These are phyloP conservation scores for Miamiensis avidus DNA, from an alignment of 169 alveolate species.

Conservation along the genomic window DNA sequence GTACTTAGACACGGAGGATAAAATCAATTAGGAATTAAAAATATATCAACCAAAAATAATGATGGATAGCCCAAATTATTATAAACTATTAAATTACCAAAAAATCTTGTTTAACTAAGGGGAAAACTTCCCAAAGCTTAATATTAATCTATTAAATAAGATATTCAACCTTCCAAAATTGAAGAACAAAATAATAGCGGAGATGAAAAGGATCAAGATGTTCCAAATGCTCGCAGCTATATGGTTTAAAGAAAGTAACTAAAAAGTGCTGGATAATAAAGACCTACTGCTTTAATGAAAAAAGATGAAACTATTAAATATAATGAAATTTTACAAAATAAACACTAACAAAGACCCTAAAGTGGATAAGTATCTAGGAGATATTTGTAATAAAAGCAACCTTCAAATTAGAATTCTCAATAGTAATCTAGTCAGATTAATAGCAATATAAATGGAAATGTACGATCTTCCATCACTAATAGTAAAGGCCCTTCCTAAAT, in stretches of 20 bases:
- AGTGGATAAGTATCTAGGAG: neutral
- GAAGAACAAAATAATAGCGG: constrained; percentile 2
- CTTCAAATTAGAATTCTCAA: too few species aligned
- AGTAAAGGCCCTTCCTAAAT: too few species aligned
- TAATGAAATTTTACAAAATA: neutral
- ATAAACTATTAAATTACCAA: constrained; percentile 56
- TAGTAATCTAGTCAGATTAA: too few species aligned
- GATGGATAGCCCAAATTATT: constrained; percentile 33
- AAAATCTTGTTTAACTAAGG: constrained; percentile 32
- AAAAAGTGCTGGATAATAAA: neutral
- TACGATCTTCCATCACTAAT: too few species aligned
- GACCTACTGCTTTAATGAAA: neutral
- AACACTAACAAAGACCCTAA: neutral
- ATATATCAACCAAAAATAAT: neutral
- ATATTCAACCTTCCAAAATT: constrained; percentile 14
- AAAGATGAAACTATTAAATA: neutral
- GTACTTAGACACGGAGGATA: constrained; percentile 25
- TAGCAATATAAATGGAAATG: too few species aligned
- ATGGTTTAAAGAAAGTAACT: neutral
- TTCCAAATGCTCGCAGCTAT: neutral
- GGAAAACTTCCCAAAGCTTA: constrained; percentile 57
- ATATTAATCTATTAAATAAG: constrained; percentile 17
- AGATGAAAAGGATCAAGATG: neutral
- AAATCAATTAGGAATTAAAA: neutral
- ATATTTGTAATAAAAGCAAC: too few species aligned